Evolutionary conservation across 352 stramenopile genomes (phyloP).

Genomic region (Phytophthora pseudosyringae): DNA sequence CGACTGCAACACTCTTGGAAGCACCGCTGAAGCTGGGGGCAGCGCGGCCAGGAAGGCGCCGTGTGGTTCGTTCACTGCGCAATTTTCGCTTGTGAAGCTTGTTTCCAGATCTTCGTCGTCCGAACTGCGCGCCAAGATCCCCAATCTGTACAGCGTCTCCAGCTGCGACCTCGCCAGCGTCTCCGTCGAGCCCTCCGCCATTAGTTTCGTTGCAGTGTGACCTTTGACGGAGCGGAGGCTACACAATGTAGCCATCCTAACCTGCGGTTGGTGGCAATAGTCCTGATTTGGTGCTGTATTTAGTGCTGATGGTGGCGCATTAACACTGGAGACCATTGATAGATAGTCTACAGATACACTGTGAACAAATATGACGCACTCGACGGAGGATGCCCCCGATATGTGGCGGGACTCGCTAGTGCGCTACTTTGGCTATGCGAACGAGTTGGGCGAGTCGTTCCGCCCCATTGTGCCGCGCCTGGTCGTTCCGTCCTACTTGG

Average conservation of each 20-base stretch:
- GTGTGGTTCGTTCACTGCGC: not conserved
- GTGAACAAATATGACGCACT: conserved; percentile 1
- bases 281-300: not conserved
- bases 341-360: too few relatives aligned
- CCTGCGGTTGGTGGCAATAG: not conserved
- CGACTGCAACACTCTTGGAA: not conserved
- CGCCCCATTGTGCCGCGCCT: conserved; percentile 73
- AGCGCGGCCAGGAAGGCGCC: conserved; percentile 34
- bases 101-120: conserved; percentile 31
- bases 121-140: conserved; percentile 45
- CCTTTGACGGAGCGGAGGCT: not conserved
- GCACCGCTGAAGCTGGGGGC: conserved; percentile 25
- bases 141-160: conserved; percentile 54
- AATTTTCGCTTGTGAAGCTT: conserved; percentile 28
- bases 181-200: conserved; percentile 32
- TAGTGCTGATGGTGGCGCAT: not conserved
- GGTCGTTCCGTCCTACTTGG: conserved; percentile 77
- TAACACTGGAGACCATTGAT: conserved; percentile 14
- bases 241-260: not conserved
- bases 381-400: conserved; percentile 39
- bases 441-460: conserved; percentile 91
- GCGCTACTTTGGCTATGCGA: conserved; percentile 90
- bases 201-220: not conserved
- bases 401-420: conserved; percentile 89
- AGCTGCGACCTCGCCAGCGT: conserved; percentile 54